A percentile compares a stretch with the other conserved stretches of the same genome.
These are phyloP conservation scores for Blastocystis sp. DNA, from an alignment of 352 stramenopile species.

Conservation along the genomic window DNA sequence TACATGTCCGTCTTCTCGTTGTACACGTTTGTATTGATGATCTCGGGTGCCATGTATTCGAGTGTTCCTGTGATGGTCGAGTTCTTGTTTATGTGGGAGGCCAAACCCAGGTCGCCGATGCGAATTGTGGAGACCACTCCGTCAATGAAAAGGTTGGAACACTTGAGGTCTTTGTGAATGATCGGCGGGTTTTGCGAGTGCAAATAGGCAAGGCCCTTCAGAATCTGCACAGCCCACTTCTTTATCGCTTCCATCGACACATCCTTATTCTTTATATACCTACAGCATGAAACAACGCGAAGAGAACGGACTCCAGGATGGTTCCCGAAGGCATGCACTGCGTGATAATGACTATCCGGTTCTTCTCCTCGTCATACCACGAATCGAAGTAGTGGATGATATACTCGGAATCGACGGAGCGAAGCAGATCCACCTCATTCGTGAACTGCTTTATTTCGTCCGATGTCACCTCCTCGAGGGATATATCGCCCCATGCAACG, in stretches of 20 bases:
- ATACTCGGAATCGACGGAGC: slow-evolving; percentile 95
- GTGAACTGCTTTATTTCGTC: slow-evolving; percentile 91
- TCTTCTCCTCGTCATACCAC: slow-evolving; percentile 96
- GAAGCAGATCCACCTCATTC: slow-evolving; percentile 93
- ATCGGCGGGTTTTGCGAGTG: slow-evolving; percentile 85
- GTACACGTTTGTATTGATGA: slow-evolving; percentile 86
- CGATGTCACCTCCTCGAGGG: slow-evolving; percentile 89
- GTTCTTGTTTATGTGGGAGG: slow-evolving; percentile 54
- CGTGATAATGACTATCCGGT: slow-evolving; percentile 97
- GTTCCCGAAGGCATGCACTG: slow-evolving; percentile 95
- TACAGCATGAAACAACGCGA: background rate
- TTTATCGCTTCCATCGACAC: slow-evolving; percentile 80
- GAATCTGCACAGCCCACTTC: slow-evolving; percentile 85
- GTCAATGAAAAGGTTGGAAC: slow-evolving; percentile 89
- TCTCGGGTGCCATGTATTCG: slow-evolving; percentile 98
- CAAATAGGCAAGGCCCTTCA: slow-evolving; percentile 85
- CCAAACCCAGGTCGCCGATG: slow-evolving; percentile 84
- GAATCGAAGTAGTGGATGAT: slow-evolving; percentile 98
- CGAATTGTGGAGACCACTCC: slow-evolving; percentile 85
- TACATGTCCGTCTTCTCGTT: slow-evolving; percentile 88
- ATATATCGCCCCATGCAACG: slow-evolving; percentile 98
- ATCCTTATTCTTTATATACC: slow-evolving; percentile 68
- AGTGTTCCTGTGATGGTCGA: slow-evolving; percentile 84
- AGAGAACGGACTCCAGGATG: slow-evolving; percentile 84
- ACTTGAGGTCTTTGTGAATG: slow-evolving; percentile 88